These are phyloP conservation scores for Trichoderma endophyticum DNA, from an alignment of 2,329 filamentous ascomycete genomes.

Conservation along the genomic window DNA sequence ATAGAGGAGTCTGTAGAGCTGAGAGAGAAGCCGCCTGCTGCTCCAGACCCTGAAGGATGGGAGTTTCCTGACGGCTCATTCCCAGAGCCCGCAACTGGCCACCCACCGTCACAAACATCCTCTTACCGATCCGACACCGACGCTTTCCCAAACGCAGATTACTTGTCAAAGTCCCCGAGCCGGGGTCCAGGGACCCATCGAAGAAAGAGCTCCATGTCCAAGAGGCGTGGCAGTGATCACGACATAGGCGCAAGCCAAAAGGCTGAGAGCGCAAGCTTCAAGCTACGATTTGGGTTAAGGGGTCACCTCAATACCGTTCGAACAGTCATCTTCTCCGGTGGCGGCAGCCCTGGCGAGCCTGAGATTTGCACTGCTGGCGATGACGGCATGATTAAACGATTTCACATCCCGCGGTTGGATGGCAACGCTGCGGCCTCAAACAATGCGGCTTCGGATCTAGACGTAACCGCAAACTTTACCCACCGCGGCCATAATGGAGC, in stretches of 20 bases:
- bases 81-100: constrained; percentile 49
- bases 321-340: constrained; percentile 93
- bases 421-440: constrained; percentile 42
- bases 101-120: constrained; percentile 44
- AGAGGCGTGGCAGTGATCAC: constrained; percentile 67
- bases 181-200: constrained; percentile 67
- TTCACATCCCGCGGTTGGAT: constrained; percentile 86
- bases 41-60: constrained; percentile 72
- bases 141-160: constrained; percentile 78
- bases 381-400: constrained; percentile 93
- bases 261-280: constrained; percentile 75
- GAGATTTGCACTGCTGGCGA: constrained; percentile 96
- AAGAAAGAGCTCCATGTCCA: constrained; percentile 75
- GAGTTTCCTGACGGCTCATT: constrained; percentile 83
- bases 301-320: constrained; percentile 93
- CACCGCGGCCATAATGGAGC: constrained; percentile 91
- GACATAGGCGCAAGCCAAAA: constrained; percentile 56
- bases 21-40: constrained; percentile 44
- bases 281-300: constrained; percentile 84
- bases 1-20: constrained; percentile 42
- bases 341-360: constrained; percentile 89
- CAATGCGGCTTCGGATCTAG: constrained; percentile 70
- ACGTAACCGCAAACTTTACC: constrained; percentile 91
- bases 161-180: constrained; percentile 75
- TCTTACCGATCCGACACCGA: constrained; percentile 78